phyloP scores from a whole-genome alignment of 2,329 filamentous ascomycete species.

The Waltergamsia citrina region DNA sequence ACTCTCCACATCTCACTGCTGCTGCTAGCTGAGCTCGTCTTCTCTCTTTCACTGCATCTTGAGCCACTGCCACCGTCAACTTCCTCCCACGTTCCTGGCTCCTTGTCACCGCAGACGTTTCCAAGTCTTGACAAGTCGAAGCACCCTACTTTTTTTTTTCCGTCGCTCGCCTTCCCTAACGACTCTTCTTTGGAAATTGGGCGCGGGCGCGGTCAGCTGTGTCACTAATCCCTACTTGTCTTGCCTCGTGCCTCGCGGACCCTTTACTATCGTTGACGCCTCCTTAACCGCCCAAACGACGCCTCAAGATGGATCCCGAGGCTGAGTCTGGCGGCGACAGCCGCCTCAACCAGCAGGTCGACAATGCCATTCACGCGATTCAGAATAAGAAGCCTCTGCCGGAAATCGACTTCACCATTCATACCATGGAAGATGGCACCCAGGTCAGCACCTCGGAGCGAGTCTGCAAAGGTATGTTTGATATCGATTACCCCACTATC shows the following conservation, averaged over 20 bases:
- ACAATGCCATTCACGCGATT: conserved; percentile 87
- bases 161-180: no score
- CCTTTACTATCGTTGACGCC: not conserved
- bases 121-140: no score
- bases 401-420: conserved; percentile 97
- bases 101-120: no score
- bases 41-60: no score
- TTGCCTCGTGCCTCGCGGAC: no score
- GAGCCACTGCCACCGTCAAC: not conserved
- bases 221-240: no score
- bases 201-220: no score
- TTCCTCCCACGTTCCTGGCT: no score
- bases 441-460: conserved; percentile 93
- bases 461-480: conserved; percentile 85
- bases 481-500: conserved; percentile 3
- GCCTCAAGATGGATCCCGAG: conserved; percentile 38
- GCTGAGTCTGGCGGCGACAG: conserved; percentile 32
- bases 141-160: no score
- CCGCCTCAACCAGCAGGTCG: conserved; percentile 56
- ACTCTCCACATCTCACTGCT: no score
- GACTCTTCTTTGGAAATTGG: no score
- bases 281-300: conserved; percentile 7
- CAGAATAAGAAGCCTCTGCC: conserved; percentile 90
- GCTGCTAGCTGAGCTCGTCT: no score
- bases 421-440: conserved; percentile 94